phyloP scores from a whole-genome alignment of 306 rosid genomes.

The Hippophae rhamnoides region DNA sequence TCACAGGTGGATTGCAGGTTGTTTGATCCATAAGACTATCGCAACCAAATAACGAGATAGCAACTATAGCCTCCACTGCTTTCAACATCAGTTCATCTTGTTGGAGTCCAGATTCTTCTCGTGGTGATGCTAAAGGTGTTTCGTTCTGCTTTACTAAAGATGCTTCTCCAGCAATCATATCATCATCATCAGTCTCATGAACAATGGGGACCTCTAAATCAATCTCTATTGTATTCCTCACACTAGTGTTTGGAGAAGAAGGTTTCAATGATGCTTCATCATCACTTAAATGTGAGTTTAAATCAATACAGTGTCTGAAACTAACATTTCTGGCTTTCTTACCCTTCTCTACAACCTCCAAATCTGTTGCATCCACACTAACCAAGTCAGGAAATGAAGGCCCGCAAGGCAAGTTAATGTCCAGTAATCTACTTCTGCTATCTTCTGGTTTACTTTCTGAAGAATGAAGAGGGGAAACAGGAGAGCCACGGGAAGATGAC shows the following conservation, averaged over 20 bases:
- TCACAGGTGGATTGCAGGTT: conserved; percentile 31
- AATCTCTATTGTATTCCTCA: conserved; percentile 33
- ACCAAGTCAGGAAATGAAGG: conserved; percentile 41
- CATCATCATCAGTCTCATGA: conserved; percentile 44
- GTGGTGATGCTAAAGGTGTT: conserved; percentile 20
- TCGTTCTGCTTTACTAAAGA: conserved; percentile 28
- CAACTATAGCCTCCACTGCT: conserved; percentile 80
- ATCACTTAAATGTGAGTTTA: conserved; percentile 61
- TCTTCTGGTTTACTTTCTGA: conserved; percentile 34
- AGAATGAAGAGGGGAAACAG: conserved; percentile 25
- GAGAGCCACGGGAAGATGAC: conserved; percentile 34
- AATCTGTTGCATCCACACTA: conserved; percentile 24
- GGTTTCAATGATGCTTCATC: conserved; percentile 55
- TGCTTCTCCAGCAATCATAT: conserved; percentile 22
- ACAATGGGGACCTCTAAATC: conserved; percentile 69
- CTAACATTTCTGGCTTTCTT: conserved; percentile 26
- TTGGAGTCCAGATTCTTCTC: conserved; percentile 24
- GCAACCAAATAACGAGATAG: conserved; percentile 41
- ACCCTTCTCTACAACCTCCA: conserved; percentile 24
- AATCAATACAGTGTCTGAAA: conserved; percentile 53
- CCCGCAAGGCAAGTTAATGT: conserved; percentile 83
- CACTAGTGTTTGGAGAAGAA: conserved; percentile 20
- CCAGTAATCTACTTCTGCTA: conserved; percentile 30
- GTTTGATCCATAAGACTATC: conserved; percentile 22
- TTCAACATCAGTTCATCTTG: conserved; percentile 42